phyloP scores from a whole-genome alignment of 257 asterid species.

The Sherardia arvensis region DNA sequence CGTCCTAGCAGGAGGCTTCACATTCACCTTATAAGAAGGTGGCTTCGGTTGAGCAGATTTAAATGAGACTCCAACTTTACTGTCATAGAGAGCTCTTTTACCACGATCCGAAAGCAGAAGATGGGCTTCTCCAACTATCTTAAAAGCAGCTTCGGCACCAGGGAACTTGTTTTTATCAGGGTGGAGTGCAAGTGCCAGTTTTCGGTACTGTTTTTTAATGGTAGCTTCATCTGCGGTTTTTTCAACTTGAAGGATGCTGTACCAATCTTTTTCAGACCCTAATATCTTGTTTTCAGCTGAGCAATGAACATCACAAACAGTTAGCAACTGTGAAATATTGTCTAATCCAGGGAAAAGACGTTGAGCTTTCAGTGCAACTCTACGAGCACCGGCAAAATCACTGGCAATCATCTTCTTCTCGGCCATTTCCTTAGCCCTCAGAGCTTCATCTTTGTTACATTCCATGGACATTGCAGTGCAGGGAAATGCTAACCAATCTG shows the following conservation, averaged over 20 bases:
- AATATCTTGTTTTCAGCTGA: conserved; percentile 33
- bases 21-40: conserved; percentile 36
- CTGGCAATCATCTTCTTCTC: conserved; percentile 53
- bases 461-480: conserved; percentile 36
- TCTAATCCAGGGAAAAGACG: conserved; percentile 67
- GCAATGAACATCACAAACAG: conserved; percentile 71
- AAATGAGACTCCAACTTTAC: conserved; percentile 23
- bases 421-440: conserved; percentile 57
- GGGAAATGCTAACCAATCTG: conserved; percentile 5
- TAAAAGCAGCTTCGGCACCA: conserved; percentile 90
- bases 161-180: conserved; percentile 86
- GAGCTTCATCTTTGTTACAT: conserved; percentile 83
- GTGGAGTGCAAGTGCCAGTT: conserved; percentile 72
- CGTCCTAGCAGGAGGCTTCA: conserved; percentile 23
- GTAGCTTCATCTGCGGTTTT: conserved; percentile 47
- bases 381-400: conserved; percentile 67
- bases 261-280: conserved; percentile 76
- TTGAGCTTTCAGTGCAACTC: conserved; percentile 49
- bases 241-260: conserved; percentile 59
- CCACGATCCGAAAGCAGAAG: conserved; percentile 52
- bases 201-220: conserved; percentile 62
- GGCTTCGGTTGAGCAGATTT: conserved; percentile 29
- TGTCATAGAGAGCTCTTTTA: conserved; percentile 48
- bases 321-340: conserved; percentile 53
- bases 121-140: conserved; percentile 73